phyloP scores from a whole-genome alignment of 2,329 filamentous ascomycete genomes.

The Cladosporium oxysporum region DNA sequence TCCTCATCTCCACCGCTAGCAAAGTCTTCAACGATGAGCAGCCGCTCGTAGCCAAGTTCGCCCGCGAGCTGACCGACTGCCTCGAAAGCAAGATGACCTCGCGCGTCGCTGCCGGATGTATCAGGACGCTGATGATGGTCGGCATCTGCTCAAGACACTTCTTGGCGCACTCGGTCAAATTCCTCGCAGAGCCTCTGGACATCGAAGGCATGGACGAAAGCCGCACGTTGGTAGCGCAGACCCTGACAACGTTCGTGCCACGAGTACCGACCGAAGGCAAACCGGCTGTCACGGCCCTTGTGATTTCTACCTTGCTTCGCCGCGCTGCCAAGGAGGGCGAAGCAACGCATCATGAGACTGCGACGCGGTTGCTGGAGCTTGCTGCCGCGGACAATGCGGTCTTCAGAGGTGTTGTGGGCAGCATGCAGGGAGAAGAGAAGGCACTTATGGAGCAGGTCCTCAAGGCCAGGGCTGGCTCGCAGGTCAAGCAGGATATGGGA shows the following conservation, averaged over 20 bases:
- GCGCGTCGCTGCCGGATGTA: slow-evolving; percentile 87
- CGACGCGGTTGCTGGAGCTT: slow-evolving; percentile 74
- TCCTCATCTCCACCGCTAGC: slow-evolving; percentile 80
- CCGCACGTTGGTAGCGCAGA: slow-evolving; percentile 69
- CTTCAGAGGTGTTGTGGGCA: slow-evolving; percentile 73
- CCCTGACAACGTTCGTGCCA: slow-evolving; percentile 71
- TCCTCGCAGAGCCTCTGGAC: slow-evolving; percentile 63
- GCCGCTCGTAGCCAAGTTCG: slow-evolving; percentile 70
- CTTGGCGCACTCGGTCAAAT: slow-evolving; percentile 73
- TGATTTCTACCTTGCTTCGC: slow-evolving; percentile 75
- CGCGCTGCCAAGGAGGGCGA: slow-evolving; percentile 64
- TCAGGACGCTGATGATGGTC: slow-evolving; percentile 79
- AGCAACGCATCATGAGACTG: slow-evolving; percentile 67
- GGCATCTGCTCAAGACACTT: slow-evolving; percentile 65
- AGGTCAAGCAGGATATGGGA: slow-evolving; percentile 42
- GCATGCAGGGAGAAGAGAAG: slow-evolving; percentile 70
- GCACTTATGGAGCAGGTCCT: slow-evolving; percentile 69
- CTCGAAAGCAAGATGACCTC: slow-evolving; percentile 78
- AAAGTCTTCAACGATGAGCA: slow-evolving; percentile 70
- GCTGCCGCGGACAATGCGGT: slow-evolving; percentile 70
- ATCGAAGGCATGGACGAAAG: slow-evolving; percentile 79
- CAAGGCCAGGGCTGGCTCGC: slow-evolving; percentile 47
- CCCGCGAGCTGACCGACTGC: slow-evolving; percentile 83
- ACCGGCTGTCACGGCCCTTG: slow-evolving; percentile 66
- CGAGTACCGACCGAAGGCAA: slow-evolving; percentile 44